Conservation (phyloP, 768 basidiomycete species). For the Hericium alpestre region DNA sequence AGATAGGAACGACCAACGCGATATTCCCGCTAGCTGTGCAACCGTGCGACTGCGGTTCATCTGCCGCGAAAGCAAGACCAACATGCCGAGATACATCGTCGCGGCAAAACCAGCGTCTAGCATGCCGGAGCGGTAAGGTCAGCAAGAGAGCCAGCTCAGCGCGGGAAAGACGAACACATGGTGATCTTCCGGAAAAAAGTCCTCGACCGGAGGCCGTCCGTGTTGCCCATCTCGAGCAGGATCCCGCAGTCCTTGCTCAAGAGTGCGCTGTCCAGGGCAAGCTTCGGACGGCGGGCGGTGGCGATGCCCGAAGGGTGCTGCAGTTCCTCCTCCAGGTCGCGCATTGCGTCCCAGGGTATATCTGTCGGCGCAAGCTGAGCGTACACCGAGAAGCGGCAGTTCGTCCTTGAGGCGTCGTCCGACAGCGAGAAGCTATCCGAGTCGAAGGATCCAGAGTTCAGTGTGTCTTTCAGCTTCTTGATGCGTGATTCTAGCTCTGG, state of each 20-base stretch:
- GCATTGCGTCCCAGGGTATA: slow-evolving; percentile 46
- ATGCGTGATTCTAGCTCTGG: slow-evolving; percentile 8
- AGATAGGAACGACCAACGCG: slow-evolving; percentile 72
- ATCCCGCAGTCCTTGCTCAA: slow-evolving; percentile 77
- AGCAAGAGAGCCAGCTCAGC: not conserved
- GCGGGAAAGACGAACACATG: slow-evolving; percentile 23
- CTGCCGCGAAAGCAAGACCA: slow-evolving; percentile 65
- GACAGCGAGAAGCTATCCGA: not conserved
- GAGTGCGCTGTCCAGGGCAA: slow-evolving; percentile 53
- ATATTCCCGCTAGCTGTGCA: slow-evolving; percentile 66
- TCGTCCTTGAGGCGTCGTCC: slow-evolving; percentile 24
- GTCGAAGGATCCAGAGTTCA: slow-evolving; percentile 4
- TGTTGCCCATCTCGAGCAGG: slow-evolving; percentile 53
- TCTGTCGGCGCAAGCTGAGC: slow-evolving; percentile 50
- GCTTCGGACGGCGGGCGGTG: slow-evolving; percentile 44
- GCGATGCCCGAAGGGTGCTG: slow-evolving; percentile 64
- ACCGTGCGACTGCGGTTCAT: slow-evolving; percentile 68
- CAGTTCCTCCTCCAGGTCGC: slow-evolving; percentile 63
- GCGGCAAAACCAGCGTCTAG: slow-evolving; percentile 67
- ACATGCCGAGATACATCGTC: slow-evolving; percentile 53
- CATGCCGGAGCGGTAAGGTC: not conserved
- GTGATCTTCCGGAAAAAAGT: slow-evolving; percentile 35
- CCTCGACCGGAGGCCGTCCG: slow-evolving; percentile 44
- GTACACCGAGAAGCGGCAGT: slow-evolving; percentile 58
- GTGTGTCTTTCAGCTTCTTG: slow-evolving; percentile 1